phyloP scores from a whole-genome alignment of 495 filamentous ascomycete genomes.

The Penicillium goetzii region DNA sequence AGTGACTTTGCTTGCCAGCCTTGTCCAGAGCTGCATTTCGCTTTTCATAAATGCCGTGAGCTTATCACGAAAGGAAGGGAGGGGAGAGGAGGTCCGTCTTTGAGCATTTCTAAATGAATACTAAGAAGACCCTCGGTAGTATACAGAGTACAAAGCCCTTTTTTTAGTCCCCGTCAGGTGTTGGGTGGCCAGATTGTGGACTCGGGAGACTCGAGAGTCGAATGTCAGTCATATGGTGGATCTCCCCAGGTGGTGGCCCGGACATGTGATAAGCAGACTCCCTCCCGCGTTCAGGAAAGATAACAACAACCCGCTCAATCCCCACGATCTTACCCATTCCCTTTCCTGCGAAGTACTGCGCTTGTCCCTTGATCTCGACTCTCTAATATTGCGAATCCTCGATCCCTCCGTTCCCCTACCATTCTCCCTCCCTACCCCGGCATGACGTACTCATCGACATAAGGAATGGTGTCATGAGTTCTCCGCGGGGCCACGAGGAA shows the following conservation, averaged over 20 bases:
- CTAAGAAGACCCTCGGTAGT: background rate
- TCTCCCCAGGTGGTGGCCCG: slow-evolving; percentile 4
- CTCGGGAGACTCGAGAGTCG: background rate
- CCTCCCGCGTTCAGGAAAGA: slow-evolving; percentile 35
- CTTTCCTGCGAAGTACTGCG: background rate
- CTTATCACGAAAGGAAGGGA: no score
- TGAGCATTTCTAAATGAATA: background rate
- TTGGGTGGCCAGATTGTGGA: background rate
- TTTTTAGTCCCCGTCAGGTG: background rate
- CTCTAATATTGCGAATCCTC: slow-evolving; percentile 7
- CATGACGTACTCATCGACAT: slow-evolving; percentile 41
- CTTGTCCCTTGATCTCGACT: background rate
- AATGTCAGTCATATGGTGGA: slow-evolving; percentile 12
- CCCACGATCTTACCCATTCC: slow-evolving; percentile 7
- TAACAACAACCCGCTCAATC: slow-evolving; percentile 31
- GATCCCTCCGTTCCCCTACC: background rate
- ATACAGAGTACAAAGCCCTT: background rate
- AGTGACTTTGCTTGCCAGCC: no score
- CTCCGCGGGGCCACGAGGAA: slow-evolving; percentile 43
- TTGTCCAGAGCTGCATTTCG: no score
- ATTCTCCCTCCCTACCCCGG: slow-evolving; percentile 20
- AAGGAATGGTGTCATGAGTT: slow-evolving; percentile 50
- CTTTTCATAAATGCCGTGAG: no score
- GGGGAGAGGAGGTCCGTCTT: background rate
- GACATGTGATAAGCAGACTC: slow-evolving; percentile 41